Conservation (phyloP, 2,329 filamentous ascomycete genomes). For the Cordyceps javanica region DNA sequence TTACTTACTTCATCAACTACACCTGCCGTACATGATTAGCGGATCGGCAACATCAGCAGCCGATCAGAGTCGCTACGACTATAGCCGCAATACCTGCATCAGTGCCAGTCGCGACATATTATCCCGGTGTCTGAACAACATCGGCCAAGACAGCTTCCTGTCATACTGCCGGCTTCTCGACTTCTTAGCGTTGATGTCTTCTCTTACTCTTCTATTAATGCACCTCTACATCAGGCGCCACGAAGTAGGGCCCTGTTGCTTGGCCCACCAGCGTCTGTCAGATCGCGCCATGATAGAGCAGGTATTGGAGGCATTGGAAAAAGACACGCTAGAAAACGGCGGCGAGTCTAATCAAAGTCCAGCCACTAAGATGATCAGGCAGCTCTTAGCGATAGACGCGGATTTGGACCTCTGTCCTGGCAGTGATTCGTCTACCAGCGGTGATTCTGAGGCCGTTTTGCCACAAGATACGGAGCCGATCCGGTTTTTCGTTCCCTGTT, state of each 20-base stretch:
- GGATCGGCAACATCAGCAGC: slow-evolving; percentile 11
- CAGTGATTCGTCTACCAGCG: background rate
- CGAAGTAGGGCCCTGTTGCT: background rate
- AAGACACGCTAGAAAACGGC: background rate
- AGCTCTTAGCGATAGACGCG: background rate
- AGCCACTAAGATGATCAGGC: background rate
- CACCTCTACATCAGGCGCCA: slow-evolving; percentile 24
- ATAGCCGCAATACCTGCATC: slow-evolving; percentile 30
- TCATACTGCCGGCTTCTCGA: slow-evolving; percentile 30
- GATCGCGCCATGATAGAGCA: slow-evolving; percentile 15
- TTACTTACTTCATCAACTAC: slow-evolving; percentile 31
- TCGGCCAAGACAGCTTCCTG: slow-evolving; percentile 23
- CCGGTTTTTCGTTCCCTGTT: background rate
- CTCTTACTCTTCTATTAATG: slow-evolving; percentile 31
- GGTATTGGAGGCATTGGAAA: background rate
- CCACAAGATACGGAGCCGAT: background rate
- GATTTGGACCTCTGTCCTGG: background rate
- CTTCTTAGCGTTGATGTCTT: slow-evolving; percentile 32
- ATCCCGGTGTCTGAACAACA: slow-evolving; percentile 28
- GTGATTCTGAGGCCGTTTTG: background rate
- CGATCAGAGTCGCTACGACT: slow-evolving; percentile 20
- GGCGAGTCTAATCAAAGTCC: background rate
- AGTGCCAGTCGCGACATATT: slow-evolving; percentile 34
- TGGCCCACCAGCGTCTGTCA: slow-evolving; percentile 12
- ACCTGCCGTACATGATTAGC: slow-evolving; percentile 33